Evolutionary conservation across 495 filamentous ascomycete species (phyloP).

Genomic region (Astrothelium subdiscretum): DNA sequence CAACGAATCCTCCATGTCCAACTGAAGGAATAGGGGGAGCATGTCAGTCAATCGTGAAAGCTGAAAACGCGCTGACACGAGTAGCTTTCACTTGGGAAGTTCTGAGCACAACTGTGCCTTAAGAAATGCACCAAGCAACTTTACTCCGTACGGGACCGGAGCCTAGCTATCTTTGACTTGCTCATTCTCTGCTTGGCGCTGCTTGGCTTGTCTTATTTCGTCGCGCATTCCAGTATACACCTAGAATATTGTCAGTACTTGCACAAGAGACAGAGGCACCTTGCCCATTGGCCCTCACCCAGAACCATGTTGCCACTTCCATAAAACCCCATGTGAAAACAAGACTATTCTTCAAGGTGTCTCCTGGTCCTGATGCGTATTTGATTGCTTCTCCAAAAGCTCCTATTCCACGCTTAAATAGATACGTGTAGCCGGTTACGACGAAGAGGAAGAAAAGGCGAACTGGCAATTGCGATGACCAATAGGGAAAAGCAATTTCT

Average conservation of each 20-base stretch:
- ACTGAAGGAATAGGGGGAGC: too few species aligned
- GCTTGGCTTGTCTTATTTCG: constrained; percentile 8
- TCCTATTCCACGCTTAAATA: constrained; percentile 35
- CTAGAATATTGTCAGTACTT: constrained; percentile 4
- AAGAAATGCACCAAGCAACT: too few species aligned
- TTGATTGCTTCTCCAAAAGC: constrained; percentile 28
- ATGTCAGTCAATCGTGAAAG: too few species aligned
- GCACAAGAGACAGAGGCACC: too few species aligned
- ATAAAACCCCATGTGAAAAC: constrained; percentile 77
- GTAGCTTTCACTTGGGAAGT: too few species aligned
- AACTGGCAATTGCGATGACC: constrained; percentile 50
- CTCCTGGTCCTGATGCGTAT: constrained; percentile 33
- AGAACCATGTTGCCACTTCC: constrained; percentile 82
- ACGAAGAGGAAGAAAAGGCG: constrained; percentile 54
- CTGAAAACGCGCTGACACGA: too few species aligned
- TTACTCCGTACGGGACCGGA: background rate
- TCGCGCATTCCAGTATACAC: constrained; percentile 17
- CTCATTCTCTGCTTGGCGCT: constrained; percentile 6
- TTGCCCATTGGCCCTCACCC: constrained; percentile 53
- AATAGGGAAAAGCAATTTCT: constrained; percentile 52
- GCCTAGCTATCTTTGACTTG: background rate
- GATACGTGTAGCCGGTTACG: constrained; percentile 58
- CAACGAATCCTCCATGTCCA: background rate
- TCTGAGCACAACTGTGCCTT: too few species aligned
- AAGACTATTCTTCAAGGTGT: constrained; percentile 57